Percentiles rank a stretch among this genome's conserved stretches.
These are phyloP conservation scores for Lipomyces starkeyi DNA, from an alignment of 805 yeast genomes.

Conservation along the genomic window DNA sequence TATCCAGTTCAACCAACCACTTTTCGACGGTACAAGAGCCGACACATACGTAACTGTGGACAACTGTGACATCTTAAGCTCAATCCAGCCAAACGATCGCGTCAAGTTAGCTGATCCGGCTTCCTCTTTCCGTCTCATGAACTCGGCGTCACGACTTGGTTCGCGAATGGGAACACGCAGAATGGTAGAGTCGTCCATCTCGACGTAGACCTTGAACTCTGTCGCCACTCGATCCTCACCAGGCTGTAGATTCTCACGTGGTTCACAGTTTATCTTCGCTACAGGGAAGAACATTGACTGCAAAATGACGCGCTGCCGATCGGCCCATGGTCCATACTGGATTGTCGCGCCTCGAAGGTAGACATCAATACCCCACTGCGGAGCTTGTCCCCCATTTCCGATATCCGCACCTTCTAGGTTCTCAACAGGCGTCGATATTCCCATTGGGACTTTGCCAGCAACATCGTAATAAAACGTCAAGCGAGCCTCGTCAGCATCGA, in stretches of 20 bases:
- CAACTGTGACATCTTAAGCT: slow-evolving; percentile 62
- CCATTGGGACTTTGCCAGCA: slow-evolving; percentile 66
- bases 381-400: slow-evolving; percentile 64
- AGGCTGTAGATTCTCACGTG: slow-evolving; percentile 50
- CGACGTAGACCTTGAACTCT: slow-evolving; percentile 60
- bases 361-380: slow-evolving; percentile 66
- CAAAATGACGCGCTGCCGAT: slow-evolving; percentile 73
- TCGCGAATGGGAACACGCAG: slow-evolving; percentile 85
- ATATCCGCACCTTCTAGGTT: slow-evolving; percentile 48
- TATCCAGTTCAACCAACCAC: slow-evolving; percentile 63
- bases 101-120: slow-evolving; percentile 47
- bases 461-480: slow-evolving; percentile 70
- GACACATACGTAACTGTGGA: slow-evolving; percentile 56
- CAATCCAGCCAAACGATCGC: slow-evolving; percentile 93
- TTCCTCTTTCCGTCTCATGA: slow-evolving; percentile 43
- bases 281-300: slow-evolving; percentile 73
- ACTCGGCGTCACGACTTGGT: slow-evolving; percentile 70
- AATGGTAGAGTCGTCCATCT: slow-evolving; percentile 67
- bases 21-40: slow-evolving; percentile 59
- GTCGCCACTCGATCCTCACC: slow-evolving; percentile 64
- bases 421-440: slow-evolving; percentile 28
- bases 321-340: slow-evolving; percentile 96
- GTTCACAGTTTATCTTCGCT: slow-evolving; percentile 60
- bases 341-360: slow-evolving; percentile 65
- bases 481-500: slow-evolving; percentile 64